These are phyloP conservation scores for Lyophyllum shimeji DNA, from an alignment of 768 basidiomycete species.

Conservation along the genomic window DNA sequence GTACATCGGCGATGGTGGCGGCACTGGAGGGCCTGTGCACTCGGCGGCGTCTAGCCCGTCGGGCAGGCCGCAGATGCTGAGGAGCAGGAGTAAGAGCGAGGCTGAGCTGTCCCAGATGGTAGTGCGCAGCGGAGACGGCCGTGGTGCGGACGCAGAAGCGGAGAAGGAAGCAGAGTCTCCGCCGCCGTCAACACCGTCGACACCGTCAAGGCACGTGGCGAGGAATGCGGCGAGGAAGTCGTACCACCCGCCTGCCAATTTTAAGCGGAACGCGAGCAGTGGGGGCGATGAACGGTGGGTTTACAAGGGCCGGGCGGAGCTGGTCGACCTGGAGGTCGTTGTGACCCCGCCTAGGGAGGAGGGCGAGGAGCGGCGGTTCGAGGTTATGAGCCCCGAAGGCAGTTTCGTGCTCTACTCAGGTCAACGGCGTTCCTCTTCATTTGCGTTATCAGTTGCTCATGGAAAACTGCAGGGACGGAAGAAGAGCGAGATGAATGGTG, in stretches of 20 bases:
- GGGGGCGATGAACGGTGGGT: slow-evolving; percentile 71
- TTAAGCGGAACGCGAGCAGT: slow-evolving; percentile 29
- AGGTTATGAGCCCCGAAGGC: slow-evolving; percentile 73
- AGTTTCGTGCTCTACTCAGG: slow-evolving; percentile 77
- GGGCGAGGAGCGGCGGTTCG: slow-evolving; percentile 60
- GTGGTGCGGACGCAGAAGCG: not conserved
- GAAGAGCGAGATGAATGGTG: slow-evolving; percentile 68
- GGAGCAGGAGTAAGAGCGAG: slow-evolving; percentile 61
- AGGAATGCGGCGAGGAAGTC: slow-evolving; percentile 20
- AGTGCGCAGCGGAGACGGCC: not conserved
- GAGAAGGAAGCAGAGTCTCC: slow-evolving; percentile 8
- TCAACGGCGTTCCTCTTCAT: slow-evolving; percentile 26
- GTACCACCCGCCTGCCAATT: slow-evolving; percentile 28
- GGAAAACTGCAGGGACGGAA: slow-evolving; percentile 40
- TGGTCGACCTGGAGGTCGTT: slow-evolving; percentile 79
- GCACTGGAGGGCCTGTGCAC: slow-evolving; percentile 14
- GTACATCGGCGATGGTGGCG: slow-evolving; percentile 15
- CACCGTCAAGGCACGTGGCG: slow-evolving; percentile 10
- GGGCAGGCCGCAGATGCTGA: slow-evolving; percentile 33
- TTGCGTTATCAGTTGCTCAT: not conserved
- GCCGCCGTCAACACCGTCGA: slow-evolving; percentile 23
- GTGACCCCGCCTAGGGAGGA: slow-evolving; percentile 44
- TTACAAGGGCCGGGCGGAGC: slow-evolving; percentile 66
- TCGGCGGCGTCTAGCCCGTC: slow-evolving; percentile 7
- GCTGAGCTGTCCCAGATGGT: slow-evolving; percentile 43